These are phyloP conservation scores for Groenewaldozyma tartarivorans DNA, from an alignment of 805 yeast species.

Conservation along the genomic window DNA sequence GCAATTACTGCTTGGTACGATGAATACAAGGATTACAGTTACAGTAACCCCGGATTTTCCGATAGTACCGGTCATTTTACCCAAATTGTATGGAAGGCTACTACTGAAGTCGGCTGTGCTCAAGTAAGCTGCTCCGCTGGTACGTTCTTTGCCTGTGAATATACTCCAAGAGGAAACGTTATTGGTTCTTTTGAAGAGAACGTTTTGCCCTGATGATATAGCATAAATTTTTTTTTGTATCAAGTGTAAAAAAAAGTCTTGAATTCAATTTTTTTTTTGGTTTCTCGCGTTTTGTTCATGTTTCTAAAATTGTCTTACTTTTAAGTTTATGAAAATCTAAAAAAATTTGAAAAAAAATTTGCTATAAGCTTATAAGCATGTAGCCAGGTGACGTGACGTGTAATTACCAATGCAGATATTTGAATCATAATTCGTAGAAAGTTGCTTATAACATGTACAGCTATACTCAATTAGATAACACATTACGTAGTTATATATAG, in stretches of 20 bases:
- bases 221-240: too few relatives aligned
- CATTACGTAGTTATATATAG: too few relatives aligned
- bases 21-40: constrained; percentile 48
- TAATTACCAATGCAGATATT: too few relatives aligned
- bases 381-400: too few relatives aligned
- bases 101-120: constrained; percentile 65
- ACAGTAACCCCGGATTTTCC: constrained; percentile 32
- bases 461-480: too few relatives aligned
- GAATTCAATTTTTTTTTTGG: too few relatives aligned
- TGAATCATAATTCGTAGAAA: too few relatives aligned
- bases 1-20: constrained; percentile 66
- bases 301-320: background rate
- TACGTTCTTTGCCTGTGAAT: constrained; percentile 67
- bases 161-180: constrained; percentile 63
- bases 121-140: constrained; percentile 45
- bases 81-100: constrained; percentile 63
- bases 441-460: too few relatives aligned
- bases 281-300: background rate
- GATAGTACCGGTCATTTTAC: constrained; percentile 69
- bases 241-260: background rate
- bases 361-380: too few relatives aligned
- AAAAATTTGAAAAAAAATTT: too few relatives aligned
- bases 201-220: too few relatives aligned
- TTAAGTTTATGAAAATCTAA: too few relatives aligned
- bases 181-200: constrained; percentile 18